Percentiles rank a stretch among this genome's conserved stretches.
These are phyloP conservation scores for Athelia psychrophila DNA, from an alignment of 1,284 basidiomycete species.

Conservation along the genomic window DNA sequence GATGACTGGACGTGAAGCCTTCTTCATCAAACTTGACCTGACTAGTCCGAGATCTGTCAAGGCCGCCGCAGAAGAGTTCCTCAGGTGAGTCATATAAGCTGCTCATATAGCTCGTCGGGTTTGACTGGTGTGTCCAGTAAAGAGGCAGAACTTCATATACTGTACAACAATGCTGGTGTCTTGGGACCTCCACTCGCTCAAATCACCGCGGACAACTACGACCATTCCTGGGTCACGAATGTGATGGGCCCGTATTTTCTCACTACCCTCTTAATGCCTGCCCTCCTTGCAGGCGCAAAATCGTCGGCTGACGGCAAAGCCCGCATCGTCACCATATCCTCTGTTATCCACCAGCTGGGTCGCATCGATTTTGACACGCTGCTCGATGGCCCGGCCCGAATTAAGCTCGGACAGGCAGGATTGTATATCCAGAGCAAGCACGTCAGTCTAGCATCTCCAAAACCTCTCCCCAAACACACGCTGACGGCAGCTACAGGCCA, in stretches of 20 bases:
- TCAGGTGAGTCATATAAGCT: too few relatives aligned
- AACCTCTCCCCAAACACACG: background rate
- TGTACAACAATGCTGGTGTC: conserved; percentile 37
- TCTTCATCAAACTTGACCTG: conserved; percentile 46
- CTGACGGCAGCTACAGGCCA: conserved; percentile 31
- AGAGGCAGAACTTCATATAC: conserved; percentile 24
- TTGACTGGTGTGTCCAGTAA: conserved; percentile 19
- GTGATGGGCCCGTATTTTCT: conserved; percentile 42
- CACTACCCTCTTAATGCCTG: conserved; percentile 47
- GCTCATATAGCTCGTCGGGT: too few relatives aligned
- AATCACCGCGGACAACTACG: conserved; percentile 40
- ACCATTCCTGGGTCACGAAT: conserved; percentile 41
- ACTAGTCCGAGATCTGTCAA: conserved; percentile 41
- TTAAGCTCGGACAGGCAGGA: conserved; percentile 18
- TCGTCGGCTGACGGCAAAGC: conserved; percentile 32
- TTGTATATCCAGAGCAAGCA: conserved; percentile 52
- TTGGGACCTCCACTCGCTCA: conserved; percentile 31
- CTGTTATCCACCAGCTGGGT: conserved; percentile 27
- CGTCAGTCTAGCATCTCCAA: conserved; percentile 27
- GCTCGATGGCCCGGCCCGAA: conserved; percentile 27
- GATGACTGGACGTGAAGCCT: conserved; percentile 27
- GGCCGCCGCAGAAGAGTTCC: conserved; percentile 35
- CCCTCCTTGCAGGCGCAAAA: conserved; percentile 37
- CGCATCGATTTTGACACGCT: conserved; percentile 32
- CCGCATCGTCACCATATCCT: conserved; percentile 48